Percentiles rank a stretch among this genome's conserved stretches.
phyloP scores from a whole-genome alignment of 441 rosid species.

The Flueggea neowawraea region DNA sequence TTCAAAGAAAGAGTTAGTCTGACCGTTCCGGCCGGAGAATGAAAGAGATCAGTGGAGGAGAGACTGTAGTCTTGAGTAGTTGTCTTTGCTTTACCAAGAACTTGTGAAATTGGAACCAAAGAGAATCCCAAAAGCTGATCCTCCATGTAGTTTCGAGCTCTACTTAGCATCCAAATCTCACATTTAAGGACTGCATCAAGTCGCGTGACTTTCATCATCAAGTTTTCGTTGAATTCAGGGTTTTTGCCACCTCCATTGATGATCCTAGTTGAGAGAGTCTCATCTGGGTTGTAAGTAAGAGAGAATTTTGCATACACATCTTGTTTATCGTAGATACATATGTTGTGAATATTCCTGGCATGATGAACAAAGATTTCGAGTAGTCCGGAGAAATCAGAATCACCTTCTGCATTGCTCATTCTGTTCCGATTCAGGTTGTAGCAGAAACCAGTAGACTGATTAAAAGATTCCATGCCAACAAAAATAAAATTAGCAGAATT shows the following conservation, averaged over 20 bases:
- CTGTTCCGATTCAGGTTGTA: slow-evolving; percentile 29
- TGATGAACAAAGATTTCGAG: slow-evolving; percentile 82
- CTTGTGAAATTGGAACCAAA: slow-evolving; percentile 63
- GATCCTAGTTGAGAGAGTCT: slow-evolving; percentile 67
- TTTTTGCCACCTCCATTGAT: slow-evolving; percentile 84
- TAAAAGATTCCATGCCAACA: slow-evolving; percentile 50
- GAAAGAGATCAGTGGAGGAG: slow-evolving; percentile 91
- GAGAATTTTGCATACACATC: slow-evolving; percentile 95
- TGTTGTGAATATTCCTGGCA: slow-evolving; percentile 95
- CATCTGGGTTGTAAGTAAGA: slow-evolving; percentile 81
- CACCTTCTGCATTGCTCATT: slow-evolving; percentile 28
- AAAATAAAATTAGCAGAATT: neutral
- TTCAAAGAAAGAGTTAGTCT: slow-evolving; percentile 52
- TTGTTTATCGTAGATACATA: slow-evolving; percentile 90
- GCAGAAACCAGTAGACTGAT: slow-evolving; percentile 37
- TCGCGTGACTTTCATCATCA: slow-evolving; percentile 49
- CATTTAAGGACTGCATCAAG: slow-evolving; percentile 81
- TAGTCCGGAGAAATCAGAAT: slow-evolving; percentile 47
- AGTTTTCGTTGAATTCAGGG: slow-evolving; percentile 71
- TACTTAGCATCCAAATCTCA: slow-evolving; percentile 95
- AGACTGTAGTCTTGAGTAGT: slow-evolving; percentile 65
- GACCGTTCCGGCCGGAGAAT: slow-evolving; percentile 91
- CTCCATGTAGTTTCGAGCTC: slow-evolving; percentile 82
- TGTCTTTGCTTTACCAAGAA: slow-evolving; percentile 55
- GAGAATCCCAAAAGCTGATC: slow-evolving; percentile 92